phyloP scores from a whole-genome alignment of 73 alveolate species.

The Paramecium bursaria region DNA sequence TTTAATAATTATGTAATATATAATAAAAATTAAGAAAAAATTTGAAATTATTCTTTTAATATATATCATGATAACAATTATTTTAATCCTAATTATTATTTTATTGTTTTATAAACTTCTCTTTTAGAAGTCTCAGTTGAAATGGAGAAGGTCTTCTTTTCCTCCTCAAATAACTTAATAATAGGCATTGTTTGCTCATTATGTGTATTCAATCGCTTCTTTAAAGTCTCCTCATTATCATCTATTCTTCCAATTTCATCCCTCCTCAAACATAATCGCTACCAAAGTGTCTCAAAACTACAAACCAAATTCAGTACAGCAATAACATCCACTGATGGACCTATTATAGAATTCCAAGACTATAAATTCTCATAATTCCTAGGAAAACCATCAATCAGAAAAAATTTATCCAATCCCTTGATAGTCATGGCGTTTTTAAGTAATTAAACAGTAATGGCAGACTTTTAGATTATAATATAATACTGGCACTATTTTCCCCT shows the following conservation, averaged over 20 bases:
- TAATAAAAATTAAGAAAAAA: no score
- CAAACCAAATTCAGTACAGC: slow-evolving; percentile 89
- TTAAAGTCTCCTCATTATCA: slow-evolving; percentile 97
- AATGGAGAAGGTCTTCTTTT: no score
- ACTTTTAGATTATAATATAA: no score
- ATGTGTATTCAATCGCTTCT: slow-evolving; percentile 93
- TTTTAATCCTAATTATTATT: no score
- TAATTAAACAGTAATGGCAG: slow-evolving; percentile 48
- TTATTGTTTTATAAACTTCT: no score
- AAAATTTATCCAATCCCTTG: slow-evolving; percentile 1
- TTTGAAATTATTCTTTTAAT: no score
- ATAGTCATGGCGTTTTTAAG: neutral
- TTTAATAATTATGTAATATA: no score
- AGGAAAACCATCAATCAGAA: slow-evolving; percentile 87
- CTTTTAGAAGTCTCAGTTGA: no score
- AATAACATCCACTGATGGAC: slow-evolving; percentile 72
- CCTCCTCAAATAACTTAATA: slow-evolving; percentile 78
- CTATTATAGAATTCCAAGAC: slow-evolving; percentile 77
- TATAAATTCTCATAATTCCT: slow-evolving; percentile 84
- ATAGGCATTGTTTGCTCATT: slow-evolving; percentile 94
- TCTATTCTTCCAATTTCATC: slow-evolving; percentile 96
- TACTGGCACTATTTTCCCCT: slow-evolving; percentile 88
- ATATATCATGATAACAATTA: no score
- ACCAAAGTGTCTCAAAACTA: slow-evolving; percentile 89
- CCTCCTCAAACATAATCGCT: slow-evolving; percentile 92